Percentiles rank a stretch among this genome's conserved stretches.
These are phyloP conservation scores for Protomyces macrosporus DNA, from an alignment of 1,139 yeast genomes.

Conservation along the genomic window DNA sequence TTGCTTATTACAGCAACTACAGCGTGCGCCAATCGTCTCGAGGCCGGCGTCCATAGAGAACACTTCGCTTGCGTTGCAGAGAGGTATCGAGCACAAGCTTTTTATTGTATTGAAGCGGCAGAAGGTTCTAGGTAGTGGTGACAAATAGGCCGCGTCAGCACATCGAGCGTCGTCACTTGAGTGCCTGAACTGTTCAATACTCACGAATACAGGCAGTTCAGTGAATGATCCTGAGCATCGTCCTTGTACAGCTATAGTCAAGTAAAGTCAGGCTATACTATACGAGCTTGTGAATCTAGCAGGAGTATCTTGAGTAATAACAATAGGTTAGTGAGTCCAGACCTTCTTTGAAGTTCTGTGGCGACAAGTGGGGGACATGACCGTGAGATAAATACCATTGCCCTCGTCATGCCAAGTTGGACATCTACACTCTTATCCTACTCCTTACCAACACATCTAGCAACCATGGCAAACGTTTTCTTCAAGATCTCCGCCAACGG, in stretches of 20 bases:
- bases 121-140: not conserved
- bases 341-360: no score
- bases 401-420: not conserved
- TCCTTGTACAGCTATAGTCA: no score
- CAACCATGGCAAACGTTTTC: constrained; percentile 10
- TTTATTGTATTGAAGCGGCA: not conserved
- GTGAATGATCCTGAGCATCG: no score
- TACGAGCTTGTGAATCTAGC: no score
- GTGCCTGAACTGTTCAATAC: no score
- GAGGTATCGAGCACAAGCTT: no score
- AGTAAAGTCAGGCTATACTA: no score
- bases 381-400: not conserved
- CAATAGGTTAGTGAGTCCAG: no score
- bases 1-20: constrained; percentile 12
- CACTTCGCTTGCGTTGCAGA: no score
- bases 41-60: constrained; percentile 10
- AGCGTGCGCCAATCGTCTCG: constrained; percentile 20
- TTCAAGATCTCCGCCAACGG: constrained; percentile 34
- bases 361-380: not conserved
- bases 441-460: not conserved
- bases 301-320: no score
- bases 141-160: not conserved
- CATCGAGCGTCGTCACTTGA: no score
- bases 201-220: no score
- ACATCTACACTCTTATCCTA: not conserved